A percentile compares a stretch with the other conserved stretches of the same genome.
Conservation (phyloP, 2,329 filamentous ascomycete species). For the Penicillium olsonii region DNA sequence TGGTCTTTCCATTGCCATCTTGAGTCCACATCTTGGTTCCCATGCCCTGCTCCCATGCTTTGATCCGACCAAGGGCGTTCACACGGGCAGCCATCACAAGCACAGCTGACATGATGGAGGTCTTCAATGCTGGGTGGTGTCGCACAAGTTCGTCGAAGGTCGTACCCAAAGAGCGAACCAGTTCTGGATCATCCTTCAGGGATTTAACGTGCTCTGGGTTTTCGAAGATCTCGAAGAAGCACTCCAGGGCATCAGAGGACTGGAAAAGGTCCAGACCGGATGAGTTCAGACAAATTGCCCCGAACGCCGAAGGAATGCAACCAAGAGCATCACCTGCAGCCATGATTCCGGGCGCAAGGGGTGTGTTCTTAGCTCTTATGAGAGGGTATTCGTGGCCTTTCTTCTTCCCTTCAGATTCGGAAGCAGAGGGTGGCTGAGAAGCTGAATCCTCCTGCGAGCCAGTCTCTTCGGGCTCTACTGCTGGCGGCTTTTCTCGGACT, state of each 20-base stretch:
- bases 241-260: slow-evolving; percentile 76
- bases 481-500: slow-evolving; percentile 33
- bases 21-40: slow-evolving; percentile 76
- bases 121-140: slow-evolving; percentile 83
- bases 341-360: slow-evolving; percentile 70
- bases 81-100: slow-evolving; percentile 87
- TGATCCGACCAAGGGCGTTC: slow-evolving; percentile 68
- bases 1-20: slow-evolving; percentile 58
- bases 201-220: slow-evolving; percentile 84
- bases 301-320: slow-evolving; percentile 82
- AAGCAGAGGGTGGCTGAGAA: slow-evolving; percentile 42
- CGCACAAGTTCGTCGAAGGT: slow-evolving; percentile 93
- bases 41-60: slow-evolving; percentile 68
- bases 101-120: slow-evolving; percentile 78
- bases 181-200: slow-evolving; percentile 72
- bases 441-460: slow-evolving; percentile 34
- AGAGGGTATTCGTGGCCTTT: slow-evolving; percentile 33
- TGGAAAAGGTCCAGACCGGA: slow-evolving; percentile 85
- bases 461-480: slow-evolving; percentile 20
- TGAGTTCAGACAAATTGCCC: slow-evolving; percentile 90
- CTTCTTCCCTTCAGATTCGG: slow-evolving; percentile 21
- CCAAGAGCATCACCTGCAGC: slow-evolving; percentile 87
- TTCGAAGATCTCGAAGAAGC: slow-evolving; percentile 95
- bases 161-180: slow-evolving; percentile 73
- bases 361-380: slow-evolving; percentile 30